Evolutionary conservation across 495 filamentous ascomycete species (phyloP).

Genomic region (Articulospora tetracladia): DNA sequence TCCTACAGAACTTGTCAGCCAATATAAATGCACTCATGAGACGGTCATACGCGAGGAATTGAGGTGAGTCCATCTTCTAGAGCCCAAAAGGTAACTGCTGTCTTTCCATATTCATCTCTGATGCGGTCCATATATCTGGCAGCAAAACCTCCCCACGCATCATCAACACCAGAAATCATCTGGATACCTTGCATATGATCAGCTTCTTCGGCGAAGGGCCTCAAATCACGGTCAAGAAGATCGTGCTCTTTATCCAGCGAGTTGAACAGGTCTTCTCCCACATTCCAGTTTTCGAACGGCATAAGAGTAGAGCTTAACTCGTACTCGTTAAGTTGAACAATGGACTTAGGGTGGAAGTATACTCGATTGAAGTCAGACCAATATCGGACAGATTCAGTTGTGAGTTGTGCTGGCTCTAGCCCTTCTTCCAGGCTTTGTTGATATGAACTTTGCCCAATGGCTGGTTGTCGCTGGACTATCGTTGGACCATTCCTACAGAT

Average conservation of each 20-base stretch:
- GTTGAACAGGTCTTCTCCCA: constrained; percentile 79
- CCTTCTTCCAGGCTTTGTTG: constrained; percentile 71
- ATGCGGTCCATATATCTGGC: constrained; percentile 74
- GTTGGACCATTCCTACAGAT: constrained; percentile 61
- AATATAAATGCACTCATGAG: neutral
- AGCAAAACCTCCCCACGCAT: constrained; percentile 92
- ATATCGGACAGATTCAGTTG: constrained; percentile 70
- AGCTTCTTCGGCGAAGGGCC: constrained; percentile 86
- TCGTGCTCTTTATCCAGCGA: constrained; percentile 82
- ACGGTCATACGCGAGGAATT: constrained; percentile 49
- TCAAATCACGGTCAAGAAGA: constrained; percentile 80
- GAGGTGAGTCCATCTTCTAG: constrained; percentile 57
- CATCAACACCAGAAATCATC: constrained; percentile 71
- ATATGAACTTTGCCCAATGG: constrained; percentile 57
- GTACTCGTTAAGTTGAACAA: constrained; percentile 85
- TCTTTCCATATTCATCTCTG: constrained; percentile 88
- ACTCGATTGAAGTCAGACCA: constrained; percentile 95
- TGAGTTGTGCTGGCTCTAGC: constrained; percentile 56
- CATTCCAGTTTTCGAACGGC: constrained; percentile 79
- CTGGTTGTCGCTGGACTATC: constrained; percentile 62
- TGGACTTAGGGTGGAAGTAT: constrained; percentile 87
- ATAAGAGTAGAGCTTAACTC: constrained; percentile 70
- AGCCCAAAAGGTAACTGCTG: constrained; percentile 80
- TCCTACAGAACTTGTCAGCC: constrained; percentile 27
- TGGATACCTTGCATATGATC: constrained; percentile 90